A percentile compares a stretch with the other conserved stretches of the same genome.
These are phyloP conservation scores for Keithomyces neogunnii DNA, from an alignment of 2,329 filamentous ascomycete genomes.

Conservation along the genomic window DNA sequence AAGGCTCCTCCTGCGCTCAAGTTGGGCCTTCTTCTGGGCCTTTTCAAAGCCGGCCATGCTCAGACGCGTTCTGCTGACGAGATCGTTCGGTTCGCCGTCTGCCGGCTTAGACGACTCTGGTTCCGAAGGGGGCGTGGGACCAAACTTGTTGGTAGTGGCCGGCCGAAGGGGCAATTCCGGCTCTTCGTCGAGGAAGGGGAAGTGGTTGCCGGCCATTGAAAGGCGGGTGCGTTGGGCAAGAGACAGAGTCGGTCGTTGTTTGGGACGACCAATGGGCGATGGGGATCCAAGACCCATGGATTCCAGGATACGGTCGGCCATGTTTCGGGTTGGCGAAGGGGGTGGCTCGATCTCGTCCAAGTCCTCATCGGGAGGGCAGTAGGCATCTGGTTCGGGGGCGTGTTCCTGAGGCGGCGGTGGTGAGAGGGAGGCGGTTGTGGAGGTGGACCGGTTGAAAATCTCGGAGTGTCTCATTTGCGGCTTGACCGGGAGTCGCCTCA, in stretches of 20 bases:
- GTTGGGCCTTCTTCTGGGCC: conserved; percentile 50
- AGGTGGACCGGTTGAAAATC: conserved; percentile 8
- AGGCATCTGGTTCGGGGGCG: neutral
- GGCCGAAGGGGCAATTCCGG: conserved; percentile 14
- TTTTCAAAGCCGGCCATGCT: conserved; percentile 57
- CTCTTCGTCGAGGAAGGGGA: conserved; percentile 22
- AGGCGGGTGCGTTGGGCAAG: conserved; percentile 73
- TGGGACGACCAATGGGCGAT: conserved; percentile 43
- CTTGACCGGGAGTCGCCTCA: conserved; percentile 16
- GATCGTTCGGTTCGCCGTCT: conserved; percentile 29
- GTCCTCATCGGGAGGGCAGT: neutral
- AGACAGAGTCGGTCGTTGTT: conserved; percentile 47
- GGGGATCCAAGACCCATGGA: conserved; percentile 47
- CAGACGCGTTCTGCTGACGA: conserved; percentile 48
- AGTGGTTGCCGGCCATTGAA: conserved; percentile 62
- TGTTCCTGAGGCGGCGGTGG: neutral
- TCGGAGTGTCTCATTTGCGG: conserved; percentile 18
- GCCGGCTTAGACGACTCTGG: neutral
- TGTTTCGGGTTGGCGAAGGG: conserved; percentile 36
- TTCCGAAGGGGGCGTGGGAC: neutral
- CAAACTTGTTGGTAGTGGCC: conserved; percentile 5
- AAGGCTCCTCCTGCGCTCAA: conserved; percentile 45
- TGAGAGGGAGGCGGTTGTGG: neutral
- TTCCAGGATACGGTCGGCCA: conserved; percentile 48
- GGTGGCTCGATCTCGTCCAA: neutral